phyloP scores from a whole-genome alignment of 305 asterid species.

The Fraxinus platypoda region DNA sequence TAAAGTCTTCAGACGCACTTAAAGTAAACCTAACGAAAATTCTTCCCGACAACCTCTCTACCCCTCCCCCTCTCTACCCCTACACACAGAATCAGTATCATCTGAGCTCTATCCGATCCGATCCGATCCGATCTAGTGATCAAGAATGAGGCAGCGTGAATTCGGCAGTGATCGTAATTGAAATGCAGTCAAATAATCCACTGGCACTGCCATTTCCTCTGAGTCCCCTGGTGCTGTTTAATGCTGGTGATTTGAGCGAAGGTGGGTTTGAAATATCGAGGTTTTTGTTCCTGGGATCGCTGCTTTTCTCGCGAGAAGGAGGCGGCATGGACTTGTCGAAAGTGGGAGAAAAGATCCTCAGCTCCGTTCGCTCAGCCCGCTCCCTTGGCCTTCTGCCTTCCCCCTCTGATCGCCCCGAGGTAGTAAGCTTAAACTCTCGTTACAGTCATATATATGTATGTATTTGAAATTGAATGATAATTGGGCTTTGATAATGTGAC shows the following conservation, averaged over 20 bases:
- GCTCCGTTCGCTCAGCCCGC: conserved; percentile 99
- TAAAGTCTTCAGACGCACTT: not conserved
- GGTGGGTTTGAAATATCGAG: conserved; percentile 91
- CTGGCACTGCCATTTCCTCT: conserved; percentile 73
- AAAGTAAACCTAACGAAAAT: not conserved
- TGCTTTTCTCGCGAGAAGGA: conserved; percentile 80
- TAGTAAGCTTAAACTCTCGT: conserved; percentile 18
- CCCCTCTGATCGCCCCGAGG: conserved; percentile 88
- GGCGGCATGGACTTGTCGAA: conserved; percentile 94
- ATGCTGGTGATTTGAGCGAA: conserved; percentile 73
- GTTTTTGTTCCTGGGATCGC: conserved; percentile 83
- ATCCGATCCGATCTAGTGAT: conserved; percentile 47
- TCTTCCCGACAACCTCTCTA: not conserved
- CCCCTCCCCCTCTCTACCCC: not conserved
- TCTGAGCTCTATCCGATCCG: not conserved
- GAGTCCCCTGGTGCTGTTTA: conserved; percentile 69
- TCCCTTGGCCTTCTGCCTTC: conserved; percentile 87
- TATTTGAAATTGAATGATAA: not conserved
- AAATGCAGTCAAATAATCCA: conserved; percentile 78
- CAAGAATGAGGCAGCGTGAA: conserved; percentile 36
- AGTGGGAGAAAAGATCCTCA: conserved; percentile 95
- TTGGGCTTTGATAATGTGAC: not conserved
- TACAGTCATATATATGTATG: not conserved
- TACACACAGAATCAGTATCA: not conserved
- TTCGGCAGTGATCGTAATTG: conserved; percentile 51